Evolutionary conservation across 305 asterid genomes (phyloP).

Genomic region (Fraxinus paxiana): DNA sequence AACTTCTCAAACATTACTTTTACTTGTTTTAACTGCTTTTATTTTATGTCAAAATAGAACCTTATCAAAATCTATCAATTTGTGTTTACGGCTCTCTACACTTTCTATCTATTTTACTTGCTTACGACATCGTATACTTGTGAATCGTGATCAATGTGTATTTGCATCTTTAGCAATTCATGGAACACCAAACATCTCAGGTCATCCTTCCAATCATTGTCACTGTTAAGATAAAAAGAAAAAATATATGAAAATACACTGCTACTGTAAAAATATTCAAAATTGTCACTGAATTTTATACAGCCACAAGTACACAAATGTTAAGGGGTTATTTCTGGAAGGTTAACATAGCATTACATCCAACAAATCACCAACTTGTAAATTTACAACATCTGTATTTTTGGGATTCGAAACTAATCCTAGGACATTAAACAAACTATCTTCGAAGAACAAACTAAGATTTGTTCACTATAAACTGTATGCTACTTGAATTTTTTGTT

Average conservation of each 20-base stretch:
- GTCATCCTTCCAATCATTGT: background rate
- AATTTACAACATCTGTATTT: background rate
- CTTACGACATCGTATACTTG: background rate
- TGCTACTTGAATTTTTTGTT: background rate
- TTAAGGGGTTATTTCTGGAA: background rate
- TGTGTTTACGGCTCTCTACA: background rate
- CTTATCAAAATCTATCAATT: too few species aligned
- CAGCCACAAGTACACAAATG: background rate
- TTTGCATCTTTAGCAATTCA: background rate
- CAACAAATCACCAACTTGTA: background rate
- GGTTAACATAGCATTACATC: background rate
- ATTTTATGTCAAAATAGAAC: too few species aligned
- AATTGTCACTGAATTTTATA: background rate
- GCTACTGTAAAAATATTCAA: background rate
- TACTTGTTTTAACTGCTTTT: background rate
- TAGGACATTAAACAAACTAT: background rate
- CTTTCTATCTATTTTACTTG: background rate
- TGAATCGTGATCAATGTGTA: background rate
- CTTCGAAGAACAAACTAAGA: background rate
- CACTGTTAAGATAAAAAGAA: background rate
- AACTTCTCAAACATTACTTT: too few species aligned
- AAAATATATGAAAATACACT: too few species aligned
- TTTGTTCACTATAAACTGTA: background rate
- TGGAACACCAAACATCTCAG: background rate
- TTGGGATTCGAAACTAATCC: background rate